Percentiles rank a stretch among this genome's conserved stretches.
phyloP scores from a whole-genome alignment of 345 rosid genomes.

The Melaleuca quinquenervia region DNA sequence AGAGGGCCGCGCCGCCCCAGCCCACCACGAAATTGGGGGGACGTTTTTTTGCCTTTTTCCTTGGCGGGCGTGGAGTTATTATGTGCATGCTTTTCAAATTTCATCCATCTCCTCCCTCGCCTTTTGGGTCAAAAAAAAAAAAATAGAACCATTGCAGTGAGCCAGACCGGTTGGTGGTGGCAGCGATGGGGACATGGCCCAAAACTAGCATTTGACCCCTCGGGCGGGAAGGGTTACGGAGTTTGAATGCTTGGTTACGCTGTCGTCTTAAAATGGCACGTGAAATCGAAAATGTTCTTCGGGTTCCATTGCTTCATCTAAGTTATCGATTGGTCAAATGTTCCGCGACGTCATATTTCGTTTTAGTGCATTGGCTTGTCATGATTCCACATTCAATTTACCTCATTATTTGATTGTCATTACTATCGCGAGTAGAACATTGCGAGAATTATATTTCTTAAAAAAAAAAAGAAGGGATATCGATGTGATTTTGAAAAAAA shows the following conservation, averaged over 20 bases:
- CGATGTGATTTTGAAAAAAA: not conserved
- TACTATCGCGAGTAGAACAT: too few species aligned
- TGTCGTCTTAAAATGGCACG: not conserved
- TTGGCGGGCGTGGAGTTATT: not conserved
- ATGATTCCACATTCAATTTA: not conserved
- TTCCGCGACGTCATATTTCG: not conserved
- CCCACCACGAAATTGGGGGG: not conserved
- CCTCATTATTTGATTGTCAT: not conserved
- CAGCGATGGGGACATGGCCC: not conserved
- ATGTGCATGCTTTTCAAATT: not conserved
- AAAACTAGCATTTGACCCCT: not conserved
- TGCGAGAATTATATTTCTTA: too few species aligned
- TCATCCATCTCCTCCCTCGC: not conserved
- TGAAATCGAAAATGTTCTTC: not conserved
- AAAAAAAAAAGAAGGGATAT: too few species aligned
- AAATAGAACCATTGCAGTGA: not conserved
- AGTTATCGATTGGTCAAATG: not conserved
- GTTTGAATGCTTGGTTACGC: not conserved
- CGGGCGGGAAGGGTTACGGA: not conserved
- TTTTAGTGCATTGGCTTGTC: rapidly evolving
- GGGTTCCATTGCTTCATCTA: not conserved
- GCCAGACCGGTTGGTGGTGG: not conserved
- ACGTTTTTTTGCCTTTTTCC: not conserved
- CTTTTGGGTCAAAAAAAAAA: not conserved
- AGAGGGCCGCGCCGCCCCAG: not conserved